Percentiles rank a stretch among this genome's conserved stretches.
Evolutionary conservation across 2,329 filamentous ascomycete genomes (phyloP).

Genomic region (Hymenoscyphus linearis): DNA sequence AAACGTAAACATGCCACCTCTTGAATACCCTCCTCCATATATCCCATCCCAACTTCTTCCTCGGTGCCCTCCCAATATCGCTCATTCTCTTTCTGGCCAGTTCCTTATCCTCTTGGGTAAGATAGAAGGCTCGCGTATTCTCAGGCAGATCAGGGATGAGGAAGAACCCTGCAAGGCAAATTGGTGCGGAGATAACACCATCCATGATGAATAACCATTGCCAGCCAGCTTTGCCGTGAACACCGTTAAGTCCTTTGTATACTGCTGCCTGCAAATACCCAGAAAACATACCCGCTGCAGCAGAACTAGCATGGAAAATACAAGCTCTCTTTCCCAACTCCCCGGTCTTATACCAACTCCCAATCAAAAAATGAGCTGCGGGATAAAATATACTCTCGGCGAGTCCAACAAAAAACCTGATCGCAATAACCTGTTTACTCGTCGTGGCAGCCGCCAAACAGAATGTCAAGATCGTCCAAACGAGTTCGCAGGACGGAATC

Average conservation of each 20-base stretch:
- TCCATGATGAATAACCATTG: constrained; percentile 45
- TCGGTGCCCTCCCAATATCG: constrained; percentile 25
- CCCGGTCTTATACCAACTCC: constrained; percentile 40
- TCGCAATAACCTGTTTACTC: constrained; percentile 31
- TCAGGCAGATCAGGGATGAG: constrained; percentile 28
- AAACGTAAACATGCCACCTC: constrained; percentile 36
- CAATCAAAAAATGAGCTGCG: constrained; percentile 30
- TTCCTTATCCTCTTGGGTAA: constrained; percentile 17
- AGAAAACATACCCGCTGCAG: constrained; percentile 38
- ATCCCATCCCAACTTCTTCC: constrained; percentile 25
- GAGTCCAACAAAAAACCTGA: constrained; percentile 41
- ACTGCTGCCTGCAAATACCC: constrained; percentile 41
- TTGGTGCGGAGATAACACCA: constrained; percentile 32
- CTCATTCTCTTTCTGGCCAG: constrained; percentile 24
- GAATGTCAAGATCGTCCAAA: constrained; percentile 34
- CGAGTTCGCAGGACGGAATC: constrained; percentile 38
- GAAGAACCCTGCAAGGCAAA: constrained; percentile 29
- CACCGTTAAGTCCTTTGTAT: constrained; percentile 37
- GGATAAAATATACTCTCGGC: constrained; percentile 27
- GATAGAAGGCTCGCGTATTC: constrained; percentile 26
- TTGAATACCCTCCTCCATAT: constrained; percentile 28
- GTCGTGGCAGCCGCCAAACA: constrained; percentile 35
- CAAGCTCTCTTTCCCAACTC: constrained; percentile 40
- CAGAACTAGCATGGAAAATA: constrained; percentile 37
- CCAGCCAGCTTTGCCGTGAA: constrained; percentile 37